Base-by-base conservation (phyloP, 129 eudicot species). In the Sambucus nigra region DNA sequence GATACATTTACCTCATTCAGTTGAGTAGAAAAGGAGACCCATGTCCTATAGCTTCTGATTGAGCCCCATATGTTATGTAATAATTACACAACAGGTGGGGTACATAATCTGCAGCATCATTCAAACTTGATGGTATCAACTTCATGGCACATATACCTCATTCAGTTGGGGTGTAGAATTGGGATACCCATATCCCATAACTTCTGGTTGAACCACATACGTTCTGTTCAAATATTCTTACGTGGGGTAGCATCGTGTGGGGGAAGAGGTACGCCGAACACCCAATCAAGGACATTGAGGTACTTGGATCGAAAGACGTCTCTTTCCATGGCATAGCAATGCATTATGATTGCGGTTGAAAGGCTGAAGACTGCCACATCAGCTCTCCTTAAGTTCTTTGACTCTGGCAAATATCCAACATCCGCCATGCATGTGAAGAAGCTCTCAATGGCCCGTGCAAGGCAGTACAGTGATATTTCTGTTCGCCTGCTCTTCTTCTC, bases 271-370 rank as follows among this genome's bases (percentile, higher is more conserved):
- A 92, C 94, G n/a, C 99, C 99, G 29, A 92, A 92, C 51, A 92
- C 99, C 99, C 99, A 92, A 35, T 92, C 99, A 52, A 92, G 99
- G 63, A 92, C 99, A 56, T 92, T 92, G 57, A 86, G 78, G 74
- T 92, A 92, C 73, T 92, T 92, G 27, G 99, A 92, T 20, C 89
- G 73, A 61, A 86, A 92, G 25, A 92, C 99, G 5, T 92, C 99
- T 72, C 99, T 79, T 69, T 92, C 99, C 40, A 74, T 81, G 0
- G 99, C 94, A 15, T 92, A 92, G 71, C 99, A 92, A 72, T 92
- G 99, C 99, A 92, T 92, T 25, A 92, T 92, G 26, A 92, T 73
- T 64, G 99, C 82, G 5, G 99, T 92, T 55, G 99, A 86, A 28
- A 92, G 48, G 91, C 99, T 92, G 60, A 92, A 92, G 23, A 82